Evolutionary conservation across 768 basidiomycete genomes (phyloP), one percentile per base, ranked within the genome.

Genomic region (Neoboletus subvelutipes): DNA sequence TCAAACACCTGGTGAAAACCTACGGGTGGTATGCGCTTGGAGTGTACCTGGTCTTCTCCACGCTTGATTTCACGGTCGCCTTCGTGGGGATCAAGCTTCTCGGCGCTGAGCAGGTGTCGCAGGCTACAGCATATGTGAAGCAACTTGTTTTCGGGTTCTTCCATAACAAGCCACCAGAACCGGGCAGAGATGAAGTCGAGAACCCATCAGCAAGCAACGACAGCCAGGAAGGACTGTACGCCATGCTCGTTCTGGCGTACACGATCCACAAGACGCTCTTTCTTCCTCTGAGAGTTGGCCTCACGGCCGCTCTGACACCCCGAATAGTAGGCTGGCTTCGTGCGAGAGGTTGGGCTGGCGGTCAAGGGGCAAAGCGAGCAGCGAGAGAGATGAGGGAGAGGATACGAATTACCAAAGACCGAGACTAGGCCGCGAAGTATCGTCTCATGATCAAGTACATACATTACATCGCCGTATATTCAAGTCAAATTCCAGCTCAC

Each of bases 1-100:
- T 94, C 24, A 92, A 87, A 67, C 80, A 84, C 63, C 87, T 98
- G 56, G 87, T 94, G 57, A 94, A 90, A 69, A 83, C 89, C 5
- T 97, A 98, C 70, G 96, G 96, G 31, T 94, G 92, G 91, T 96
- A 95, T 69, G 94, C 97, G 20, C 80, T 98, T 29, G 94, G 90
- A 33, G 86, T 98, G 26, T 99, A 99, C 77, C 43, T 87, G 59
- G 68, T 87, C 49, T 69, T 98, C 53, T 82, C 83, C 41, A 76
- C 78, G 8, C 67, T 94, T 68, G 97, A 99, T 71, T 94, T 98
- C 69, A 76, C 83, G 36, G 78, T 97, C 65, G 85, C 90, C 0
- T 97, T 97, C 69, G 81, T 85, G 46, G 85, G 85, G 50, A 85
- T 99, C 67, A 88, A 92, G 63, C 77, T 93, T 42, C 77, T 97